Evolutionary conservation across 2,329 filamentous ascomycete genomes (phyloP).

Genomic region (Microdochium nivale): DNA sequence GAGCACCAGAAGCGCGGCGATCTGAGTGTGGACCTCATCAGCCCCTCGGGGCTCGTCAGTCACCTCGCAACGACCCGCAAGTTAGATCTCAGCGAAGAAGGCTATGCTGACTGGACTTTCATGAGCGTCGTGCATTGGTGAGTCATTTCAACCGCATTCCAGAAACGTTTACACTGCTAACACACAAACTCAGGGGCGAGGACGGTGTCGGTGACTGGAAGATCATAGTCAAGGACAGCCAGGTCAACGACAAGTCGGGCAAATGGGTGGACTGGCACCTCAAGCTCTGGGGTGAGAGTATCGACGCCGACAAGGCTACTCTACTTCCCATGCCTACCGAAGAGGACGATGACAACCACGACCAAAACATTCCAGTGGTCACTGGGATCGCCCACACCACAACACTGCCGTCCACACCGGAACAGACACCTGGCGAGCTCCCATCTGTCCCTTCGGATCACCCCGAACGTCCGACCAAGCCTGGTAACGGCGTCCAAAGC

Average conservation of each 20-base stretch:
- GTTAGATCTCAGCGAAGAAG: slow-evolving; percentile 54
- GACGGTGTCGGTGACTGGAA: slow-evolving; percentile 83
- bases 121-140: slow-evolving; percentile 97
- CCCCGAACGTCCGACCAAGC: slow-evolving; percentile 53
- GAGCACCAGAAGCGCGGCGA: slow-evolving; percentile 82
- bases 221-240: slow-evolving; percentile 77
- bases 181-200: slow-evolving; percentile 59
- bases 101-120: slow-evolving; percentile 95
- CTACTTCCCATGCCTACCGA: slow-evolving; percentile 75
- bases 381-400: slow-evolving; percentile 55
- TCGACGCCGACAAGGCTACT: slow-evolving; percentile 64
- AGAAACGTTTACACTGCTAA: slow-evolving; percentile 17
- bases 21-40: slow-evolving; percentile 83
- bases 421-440: slow-evolving; percentile 33
- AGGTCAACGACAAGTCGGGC: slow-evolving; percentile 67
- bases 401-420: slow-evolving; percentile 37
- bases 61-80: slow-evolving; percentile 71
- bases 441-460: slow-evolving; percentile 49
- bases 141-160: slow-evolving; percentile 20
- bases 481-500: slow-evolving; percentile 14
- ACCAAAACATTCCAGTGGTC: slow-evolving; percentile 50
- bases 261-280: slow-evolving; percentile 86
- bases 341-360: slow-evolving; percentile 76
- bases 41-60: slow-evolving; percentile 72
- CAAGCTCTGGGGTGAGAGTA: slow-evolving; percentile 86